These are phyloP conservation scores for Echria macrotheca DNA, from an alignment of 495 filamentous ascomycete genomes.

Conservation along the genomic window DNA sequence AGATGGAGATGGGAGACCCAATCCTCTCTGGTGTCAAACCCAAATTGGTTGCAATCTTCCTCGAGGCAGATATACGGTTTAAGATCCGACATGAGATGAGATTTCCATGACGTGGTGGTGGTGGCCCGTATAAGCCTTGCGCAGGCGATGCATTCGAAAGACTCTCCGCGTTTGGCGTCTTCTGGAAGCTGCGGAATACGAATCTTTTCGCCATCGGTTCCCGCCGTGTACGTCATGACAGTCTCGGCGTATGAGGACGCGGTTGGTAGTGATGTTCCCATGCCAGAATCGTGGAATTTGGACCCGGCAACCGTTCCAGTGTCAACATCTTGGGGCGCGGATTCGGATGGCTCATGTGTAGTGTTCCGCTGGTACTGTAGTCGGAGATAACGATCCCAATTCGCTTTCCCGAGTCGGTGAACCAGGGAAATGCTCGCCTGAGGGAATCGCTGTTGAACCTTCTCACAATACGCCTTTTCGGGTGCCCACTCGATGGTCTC, in stretches of 20 bases:
- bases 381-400: slow-evolving; percentile 5
- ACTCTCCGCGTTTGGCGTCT: neutral
- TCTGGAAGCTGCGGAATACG: slow-evolving; percentile 14
- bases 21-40: slow-evolving; percentile 8
- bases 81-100: slow-evolving; percentile 10
- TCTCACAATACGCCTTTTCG: slow-evolving; percentile 9
- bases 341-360: neutral
- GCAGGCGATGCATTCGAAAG: slow-evolving; percentile 17
- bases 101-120: slow-evolving; percentile 16
- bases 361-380: slow-evolving; percentile 1
- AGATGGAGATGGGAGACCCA: slow-evolving; percentile 15
- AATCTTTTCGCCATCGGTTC: neutral
- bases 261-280: slow-evolving; percentile 8
- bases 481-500: slow-evolving; percentile 5
- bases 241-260: slow-evolving; percentile 10
- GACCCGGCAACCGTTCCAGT: neutral
- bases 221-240: slow-evolving; percentile 5
- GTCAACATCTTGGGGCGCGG: neutral
- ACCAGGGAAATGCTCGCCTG: slow-evolving; percentile 3
- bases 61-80: slow-evolving; percentile 15
- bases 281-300: slow-evolving; percentile 11
- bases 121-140: neutral
- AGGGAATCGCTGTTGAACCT: slow-evolving; percentile 9
- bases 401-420: slow-evolving; percentile 4
- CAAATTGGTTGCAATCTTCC: slow-evolving; percentile 1